A percentile compares a stretch with the other conserved stretches of the same genome.
Conservation (phyloP, 2,329 filamentous ascomycete genomes). For the Hirsutella thompsonii region DNA sequence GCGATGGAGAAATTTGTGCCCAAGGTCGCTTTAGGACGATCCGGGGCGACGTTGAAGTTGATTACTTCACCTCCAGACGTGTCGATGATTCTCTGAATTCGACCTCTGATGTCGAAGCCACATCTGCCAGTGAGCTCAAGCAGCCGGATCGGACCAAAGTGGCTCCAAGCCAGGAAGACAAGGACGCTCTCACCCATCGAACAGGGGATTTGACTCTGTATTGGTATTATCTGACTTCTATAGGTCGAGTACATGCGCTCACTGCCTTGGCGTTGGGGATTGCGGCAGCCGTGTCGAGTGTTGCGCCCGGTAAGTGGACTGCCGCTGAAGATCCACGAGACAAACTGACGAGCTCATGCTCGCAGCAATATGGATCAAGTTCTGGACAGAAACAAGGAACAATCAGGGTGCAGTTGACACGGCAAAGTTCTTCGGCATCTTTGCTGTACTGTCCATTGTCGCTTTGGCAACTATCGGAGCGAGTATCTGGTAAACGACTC, state of each 20-base stretch:
- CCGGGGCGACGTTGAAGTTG: no score
- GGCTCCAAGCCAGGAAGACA: no score
- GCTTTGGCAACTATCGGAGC: background rate
- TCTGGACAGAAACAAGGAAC: constrained; percentile 1
- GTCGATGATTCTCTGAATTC: no score
- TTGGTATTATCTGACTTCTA: background rate
- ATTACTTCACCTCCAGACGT: no score
- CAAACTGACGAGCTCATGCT: no score
- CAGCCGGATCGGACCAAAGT: no score
- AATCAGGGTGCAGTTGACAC: background rate
- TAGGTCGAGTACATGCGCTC: background rate
- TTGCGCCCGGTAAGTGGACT: background rate
- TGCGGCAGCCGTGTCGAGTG: background rate
- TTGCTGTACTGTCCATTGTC: background rate
- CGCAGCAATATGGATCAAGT: constrained; percentile 1
- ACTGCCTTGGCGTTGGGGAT: background rate
- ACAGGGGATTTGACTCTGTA: constrained; percentile 1
- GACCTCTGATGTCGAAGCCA: no score
- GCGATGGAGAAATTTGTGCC: no score
- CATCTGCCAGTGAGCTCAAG: no score
- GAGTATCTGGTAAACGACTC: constrained; percentile 1
- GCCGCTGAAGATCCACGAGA: background rate
- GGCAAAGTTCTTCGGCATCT: constrained; percentile 2
- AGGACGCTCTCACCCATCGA: background rate
- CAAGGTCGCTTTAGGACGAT: no score